A percentile compares a stretch with the other conserved stretches of the same genome.
phyloP scores from a whole-genome alignment of 345 rosid genomes.

The Eucalyptus cloeziana region DNA sequence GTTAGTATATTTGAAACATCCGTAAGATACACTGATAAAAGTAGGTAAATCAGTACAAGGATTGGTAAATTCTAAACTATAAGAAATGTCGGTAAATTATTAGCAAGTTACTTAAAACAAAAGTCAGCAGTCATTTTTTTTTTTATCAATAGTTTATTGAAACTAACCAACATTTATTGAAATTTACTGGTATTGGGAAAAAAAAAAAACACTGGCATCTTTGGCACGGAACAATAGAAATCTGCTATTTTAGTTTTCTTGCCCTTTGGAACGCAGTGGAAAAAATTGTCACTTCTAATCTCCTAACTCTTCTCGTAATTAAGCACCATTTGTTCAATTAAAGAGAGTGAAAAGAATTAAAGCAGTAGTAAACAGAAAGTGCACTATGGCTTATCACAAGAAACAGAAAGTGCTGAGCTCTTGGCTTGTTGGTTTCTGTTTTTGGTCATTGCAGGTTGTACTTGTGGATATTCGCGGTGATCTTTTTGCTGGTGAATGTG shows the following conservation, averaged over 20 bases:
- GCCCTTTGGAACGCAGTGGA: neutral
- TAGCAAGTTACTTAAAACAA: neutral
- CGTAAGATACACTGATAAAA: neutral
- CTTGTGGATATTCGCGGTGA: constrained; percentile 73
- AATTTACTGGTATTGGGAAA: no score
- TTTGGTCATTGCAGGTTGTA: constrained; percentile 53
- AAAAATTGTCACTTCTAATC: neutral
- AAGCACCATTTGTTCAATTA: neutral
- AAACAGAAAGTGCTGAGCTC: neutral
- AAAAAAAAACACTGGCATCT: no score
- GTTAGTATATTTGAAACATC: neutral
- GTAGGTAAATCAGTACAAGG: neutral
- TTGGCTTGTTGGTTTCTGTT: neutral
- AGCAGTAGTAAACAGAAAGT: neutral
- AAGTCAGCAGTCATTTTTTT: neutral
- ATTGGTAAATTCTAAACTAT: neutral
- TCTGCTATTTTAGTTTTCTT: neutral
- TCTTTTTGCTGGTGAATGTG: constrained; percentile 66
- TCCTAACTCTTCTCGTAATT: neutral
- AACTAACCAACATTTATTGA: no score
- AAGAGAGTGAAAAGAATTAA: neutral
- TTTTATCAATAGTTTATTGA: no score
- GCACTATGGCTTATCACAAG: no score
- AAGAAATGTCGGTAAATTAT: neutral
- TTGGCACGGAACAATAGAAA: neutral